Evolutionary conservation across 108 stramenopile genomes (phyloP), one percentile per base, ranked within the genome.

Genomic region (Fragilaria crotonensis): DNA sequence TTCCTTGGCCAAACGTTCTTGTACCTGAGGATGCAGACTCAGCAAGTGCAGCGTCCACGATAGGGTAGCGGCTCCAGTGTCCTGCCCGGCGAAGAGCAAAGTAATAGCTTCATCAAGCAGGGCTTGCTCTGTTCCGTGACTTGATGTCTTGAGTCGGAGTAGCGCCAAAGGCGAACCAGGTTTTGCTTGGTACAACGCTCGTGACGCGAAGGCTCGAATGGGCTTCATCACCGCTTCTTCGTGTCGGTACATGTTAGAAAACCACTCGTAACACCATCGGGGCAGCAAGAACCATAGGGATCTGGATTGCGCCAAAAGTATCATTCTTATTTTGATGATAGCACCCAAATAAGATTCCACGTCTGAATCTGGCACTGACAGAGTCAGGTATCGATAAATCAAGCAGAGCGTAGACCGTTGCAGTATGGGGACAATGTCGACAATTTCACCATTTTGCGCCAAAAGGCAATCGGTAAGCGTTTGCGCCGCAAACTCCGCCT

Each of bases 11-110:
- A 85, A 62, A 45, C 56, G 79, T 33, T 72, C 47, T 67, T 89
- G 87, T 25, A 75, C 73, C 1, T 74, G 47, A 19, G 87, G 83
- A 76, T 89, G 54, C n/a, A 93, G 51, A 29, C 84, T 86, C 30
- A 95, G 66, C 54, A 95, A 73, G 67, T 95, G 90, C 63, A 95
- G 59, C 20, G 92, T 89, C 95, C 95, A 95, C 20, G 89, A 90
- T 20, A 95, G 66, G 1, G 95, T 95, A 3, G 95, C 95, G 22
- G 95, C 95, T 55, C 84, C 86, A 5, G 95, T 95, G 71, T 95
- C 95, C 63, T 95, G 95, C 28, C 95, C 95, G 4, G 95, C 95
- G 68, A 95, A 95, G 36, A 95, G 69, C 5, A 95, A 70, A 26
- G 95, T 95, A 27, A 93, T 95, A 25, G 92, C 88, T 75, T 95